phyloP scores from a whole-genome alignment of 2,329 filamentous ascomycete genomes.

The Monilinia vaccinii-corymbosi region DNA sequence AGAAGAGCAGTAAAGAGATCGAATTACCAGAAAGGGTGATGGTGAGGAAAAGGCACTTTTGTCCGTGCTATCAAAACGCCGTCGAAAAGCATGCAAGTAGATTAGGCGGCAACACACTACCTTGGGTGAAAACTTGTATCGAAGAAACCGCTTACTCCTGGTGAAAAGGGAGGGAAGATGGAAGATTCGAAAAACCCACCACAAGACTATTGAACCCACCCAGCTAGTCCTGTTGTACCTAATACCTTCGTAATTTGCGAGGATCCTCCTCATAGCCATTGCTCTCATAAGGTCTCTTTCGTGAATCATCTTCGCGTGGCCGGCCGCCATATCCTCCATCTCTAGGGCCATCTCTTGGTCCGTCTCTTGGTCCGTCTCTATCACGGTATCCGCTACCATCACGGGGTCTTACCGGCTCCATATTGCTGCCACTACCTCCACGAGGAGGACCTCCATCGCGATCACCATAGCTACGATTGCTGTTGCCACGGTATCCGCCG shows the following conservation, averaged over 20 bases:
- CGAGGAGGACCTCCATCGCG: conserved; percentile 29
- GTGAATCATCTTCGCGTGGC: conserved; percentile 43
- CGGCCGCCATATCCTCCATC: conserved; percentile 44
- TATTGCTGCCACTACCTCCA: conserved; percentile 57
- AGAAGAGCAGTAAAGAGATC: conserved; percentile 10
- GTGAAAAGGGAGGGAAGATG: conserved; percentile 30
- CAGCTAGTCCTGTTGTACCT: conserved; percentile 31
- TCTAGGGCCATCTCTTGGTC: conserved; percentile 43
- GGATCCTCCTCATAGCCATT: conserved; percentile 80
- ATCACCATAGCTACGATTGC: conserved; percentile 32
- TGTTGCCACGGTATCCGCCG: conserved; percentile 36
- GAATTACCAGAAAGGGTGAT: conserved; percentile 19
- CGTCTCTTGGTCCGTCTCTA: conserved; percentile 45
- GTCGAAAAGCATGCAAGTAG: conserved; percentile 15
- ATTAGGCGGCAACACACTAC: conserved; percentile 27
- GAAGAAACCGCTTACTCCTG: conserved; percentile 32
- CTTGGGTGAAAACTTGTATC: conserved; percentile 25
- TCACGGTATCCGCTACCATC: conserved; percentile 45
- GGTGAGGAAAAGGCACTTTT: background rate
- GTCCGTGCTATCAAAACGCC: conserved; percentile 5
- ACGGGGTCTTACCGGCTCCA: conserved; percentile 68
- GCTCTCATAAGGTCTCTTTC: conserved; percentile 44
- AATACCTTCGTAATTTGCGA: conserved; percentile 55
- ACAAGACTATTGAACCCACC: conserved; percentile 29
- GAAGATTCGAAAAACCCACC: conserved; percentile 40